Base-by-base conservation (phyloP, 352 stramenopile genomes). In the Globisporangium okanoganense region DNA sequence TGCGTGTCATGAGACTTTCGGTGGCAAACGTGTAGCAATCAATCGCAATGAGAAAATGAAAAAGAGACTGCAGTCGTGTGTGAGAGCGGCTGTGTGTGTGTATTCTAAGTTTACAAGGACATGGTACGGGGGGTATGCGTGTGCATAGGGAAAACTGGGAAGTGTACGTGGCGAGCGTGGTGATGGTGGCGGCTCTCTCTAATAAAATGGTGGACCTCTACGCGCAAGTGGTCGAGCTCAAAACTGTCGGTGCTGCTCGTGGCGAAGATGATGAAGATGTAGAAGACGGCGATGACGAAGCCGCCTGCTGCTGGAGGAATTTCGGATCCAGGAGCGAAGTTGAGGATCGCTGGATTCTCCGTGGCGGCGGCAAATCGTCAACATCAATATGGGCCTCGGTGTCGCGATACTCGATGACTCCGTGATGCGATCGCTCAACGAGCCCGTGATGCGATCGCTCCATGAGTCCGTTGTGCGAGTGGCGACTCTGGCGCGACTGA, bases 381-480 rank as follows among this genome's bases (percentile, higher is more conserved):
- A 40, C 7, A 16, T 40, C 35, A 16, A 40, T 40, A 4, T 14
- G 35, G 9, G 10, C 55, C 43, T 29, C 51, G 55, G 41, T 54
- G 55, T 5, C 31, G 14, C 10, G 29, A 33, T 44, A 44, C 47
- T 57, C 57, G 33, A 51, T 41, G 16, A 40, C 36, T 31, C 56
- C 54, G 16, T 16, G 35, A 25, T 55, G 48, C 3, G 22, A 6
- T 3, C 18, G 12, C 25, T 22, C 14, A 6, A 5, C 31, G 10
- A 27, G n/a, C 8, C 25, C 18, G 41, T 58, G 50, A 3, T 29
- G n/a, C 13, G 22, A 14, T 4, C 33, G 10, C 43, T 61, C 56
- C 20, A 55, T 36, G 50, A 31, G 51, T 6, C 58, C 57, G 38
- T 64, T 31, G 22, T 64, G 58, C 36, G 59, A 65, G 43, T 65